Evolutionary conservation across 75 land plant genomes (phyloP), one percentile per base, ranked within the genome.

Genomic region (Gnetum montanum): DNA sequence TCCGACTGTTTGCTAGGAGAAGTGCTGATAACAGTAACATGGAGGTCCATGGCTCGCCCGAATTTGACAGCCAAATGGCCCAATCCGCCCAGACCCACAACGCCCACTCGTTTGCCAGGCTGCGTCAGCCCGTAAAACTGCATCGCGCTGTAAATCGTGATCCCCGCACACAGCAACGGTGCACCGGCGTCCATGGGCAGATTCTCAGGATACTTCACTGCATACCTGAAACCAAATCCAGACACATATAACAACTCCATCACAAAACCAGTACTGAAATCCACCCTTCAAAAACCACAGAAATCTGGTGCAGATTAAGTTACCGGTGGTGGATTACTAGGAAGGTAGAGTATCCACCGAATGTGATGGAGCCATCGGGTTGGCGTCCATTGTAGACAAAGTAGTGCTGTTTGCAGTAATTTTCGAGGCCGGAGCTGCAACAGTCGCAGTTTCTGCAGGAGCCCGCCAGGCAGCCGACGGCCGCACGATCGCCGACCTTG

Each of bases 151-250:
- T 49, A 86, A 13, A 86, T 75, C 0, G 89, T 79, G n/a, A 84
- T 63, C 3, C 91, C 91, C 25, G 91, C 91, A 28, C 91, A 86
- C 46, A 86, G 69, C 25, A 86, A 55, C 0, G 91, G 91, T 0
- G 91, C 81, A 27, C 81, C 80, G 15, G 49, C 49, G n/a, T 79
- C 88, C 70, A 76, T 10, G 7, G 84, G 53, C 49, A 84, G 47
- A 34, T 48, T 72, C 1, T 76, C 76, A 11, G 91, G 91, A 1
- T 84, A 27, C 2, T 40, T 51, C 26, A 76, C 72, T 30, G 76
- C 84, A 37, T 34, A 86, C 1, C 71, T 69, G 52, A 2, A 1
- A 7, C n/a, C 6, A 4, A 50, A 19, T 45, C 34, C 12, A 45
- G 1, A 31, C 1, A 52, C 16, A 3, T 2, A 28, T 7, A 5